Base-by-base conservation (phyloP, 2,329 filamentous ascomycete genomes). In the Diaporthe ilicicola region DNA sequence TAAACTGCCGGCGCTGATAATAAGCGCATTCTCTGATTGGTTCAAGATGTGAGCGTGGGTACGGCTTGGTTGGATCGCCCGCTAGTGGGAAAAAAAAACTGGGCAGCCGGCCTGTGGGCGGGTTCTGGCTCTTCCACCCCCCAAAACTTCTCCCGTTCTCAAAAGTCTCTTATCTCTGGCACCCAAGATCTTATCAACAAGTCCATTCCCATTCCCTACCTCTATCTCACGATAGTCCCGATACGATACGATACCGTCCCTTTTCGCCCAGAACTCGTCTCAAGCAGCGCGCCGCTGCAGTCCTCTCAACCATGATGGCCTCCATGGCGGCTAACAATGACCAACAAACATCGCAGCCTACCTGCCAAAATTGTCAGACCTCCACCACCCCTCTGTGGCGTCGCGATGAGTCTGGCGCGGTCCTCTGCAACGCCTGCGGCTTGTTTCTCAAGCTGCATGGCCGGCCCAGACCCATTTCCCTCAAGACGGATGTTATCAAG, bases 401-500 rank as follows among this genome's bases (percentile, higher is more conserved):
- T 77, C 92, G 96, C 85, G 96, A 99, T 87, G 96, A 99, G 85
- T 90, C 92, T 78, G 96, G 96, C 75, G 93, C 94, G 0, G 95
- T 99, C 46, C 92, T 99, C 66, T 99, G 96, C 90, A 99, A 99
- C 84, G 96, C 96, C 78, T 99, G 96, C 83, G 96, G 96, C 72
- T 89, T 99, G 70, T 99, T 98, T 83, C 89, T 98, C 78, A 99
- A 99, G 88, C 88, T 99, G 76, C 96, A 99, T 81, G 95, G 95
- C 74, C 93, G 95, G 32, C 91, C 96, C 72, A 92, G 96, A 70
- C 96, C 96, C 76, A 98, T 97, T 81, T 97, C 94, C 77, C 89
- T 99, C 77, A 99, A 99, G 88, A 98, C 96, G 61, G 96, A 99
- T 86, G 95, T 98, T 76, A 99, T 99, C 85, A 99, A 99, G 87